Evolutionary conservation across 441 rosid genomes (phyloP), one percentile per base, ranked within the genome.

Genomic region (Erodium moschatum): DNA sequence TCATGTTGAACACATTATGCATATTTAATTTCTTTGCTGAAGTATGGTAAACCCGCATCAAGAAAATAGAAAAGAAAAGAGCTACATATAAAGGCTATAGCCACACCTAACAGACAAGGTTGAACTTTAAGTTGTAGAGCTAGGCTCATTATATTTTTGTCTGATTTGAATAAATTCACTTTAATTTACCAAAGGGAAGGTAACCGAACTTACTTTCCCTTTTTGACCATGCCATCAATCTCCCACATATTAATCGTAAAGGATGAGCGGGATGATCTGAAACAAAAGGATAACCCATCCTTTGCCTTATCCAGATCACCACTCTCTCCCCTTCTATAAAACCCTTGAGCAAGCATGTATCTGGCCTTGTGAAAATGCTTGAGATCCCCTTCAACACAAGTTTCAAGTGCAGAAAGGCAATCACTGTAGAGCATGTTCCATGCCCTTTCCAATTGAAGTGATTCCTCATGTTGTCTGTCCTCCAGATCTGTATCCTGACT

Each of bases 221-320:
- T 95, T 79, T 86, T 92, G 42, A 89, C 97, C 96, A 90, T 86
- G 81, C 98, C 96, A 84, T 95, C 99, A 72, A 95, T 95, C 85
- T 95, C 99, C 99, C 98, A 95, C 99, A 92, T 92, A 74, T 92
- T 85, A 80, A 95, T 90, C 8, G 99, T 95, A 80, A 95, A 95
- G 79, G 88, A 80, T 61, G 99, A 95, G 70, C 98, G 87, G 67
- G 95, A 87, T 69, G 99, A 92, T 80, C 82, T 92, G 82, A 95
- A 92, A 79, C 99, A 95, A 79, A 95, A 95, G 62, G 99, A 86
- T 71, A 95, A 93, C 76, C 90, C 97, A 56, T 95, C 98, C 81
- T 90, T 92, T 73, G 98, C 96, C 82, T 81, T 90, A 84, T 86
- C 98, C 80, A 92, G 70, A 84, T 92, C 98, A 77, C 90, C 87